Base-by-base conservation (phyloP, 441 rosid genomes). In the Codiaeum variegatum region DNA sequence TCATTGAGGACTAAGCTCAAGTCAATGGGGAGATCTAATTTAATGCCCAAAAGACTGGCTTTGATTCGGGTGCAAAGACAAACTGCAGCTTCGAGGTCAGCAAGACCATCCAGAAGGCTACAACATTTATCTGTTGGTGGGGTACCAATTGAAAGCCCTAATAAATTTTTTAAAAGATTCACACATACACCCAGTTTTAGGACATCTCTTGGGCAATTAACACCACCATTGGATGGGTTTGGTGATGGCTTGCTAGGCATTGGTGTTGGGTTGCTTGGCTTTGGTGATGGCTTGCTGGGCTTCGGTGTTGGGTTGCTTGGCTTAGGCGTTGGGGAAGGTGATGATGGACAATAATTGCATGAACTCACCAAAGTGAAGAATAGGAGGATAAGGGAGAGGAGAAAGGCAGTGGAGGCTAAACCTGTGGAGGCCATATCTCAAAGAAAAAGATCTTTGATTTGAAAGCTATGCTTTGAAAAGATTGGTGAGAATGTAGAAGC, bases 391-490 rank as follows among this genome's bases (percentile, higher is more conserved):
- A 38, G 42, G 42, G 42, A 38, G 12, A 38, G 42, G 42, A 38
- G 42, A 38, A 38, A 12, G 11, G 42, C 42, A 38, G 42, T 9
- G 10, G 55, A 51, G 24, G 55, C 55, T 51, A 21, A 19, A 51
- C 23, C 8, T n/a, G 2, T 51, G 19, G 55, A 51, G n/a, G 87
- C 85, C 89, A 83, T 87, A 18, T 71, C 46, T 69, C 34, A 16
- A 26, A 5, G 19, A 9, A 4, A 7, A 2, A 5, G 7, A 38
- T 38, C 9, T 7, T 21, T 11, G 44, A 40, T 40, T 40, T 38
- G 42, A 38, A 36, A 36, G n/a, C 9, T 46, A 13, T 2, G 51
- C 19, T 46, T 46, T 38, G 5, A 47, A 47, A 16, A 24, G n/a
- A 12, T 15, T 28, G 63, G n/a, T 55, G 64, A 16, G 15, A 23